Evolutionary conservation across 345 rosid species (phyloP).

Genomic region (Boechera divaricarpa): DNA sequence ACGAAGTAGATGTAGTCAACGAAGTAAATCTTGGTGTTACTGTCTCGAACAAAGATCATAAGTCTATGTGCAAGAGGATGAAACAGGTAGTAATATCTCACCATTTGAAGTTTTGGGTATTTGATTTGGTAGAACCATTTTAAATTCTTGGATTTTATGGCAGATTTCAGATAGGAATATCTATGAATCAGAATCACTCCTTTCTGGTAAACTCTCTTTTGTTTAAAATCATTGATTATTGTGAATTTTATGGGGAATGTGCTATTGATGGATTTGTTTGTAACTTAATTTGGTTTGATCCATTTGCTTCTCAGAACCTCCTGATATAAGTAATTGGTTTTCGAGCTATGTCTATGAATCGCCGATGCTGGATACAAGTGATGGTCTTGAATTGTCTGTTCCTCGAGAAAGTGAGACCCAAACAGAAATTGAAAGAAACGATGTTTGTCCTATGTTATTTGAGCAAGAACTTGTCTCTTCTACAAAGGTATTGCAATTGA

Average conservation of each 20-base stretch:
- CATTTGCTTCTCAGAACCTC: conserved; percentile 55
- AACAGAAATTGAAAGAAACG: not conserved
- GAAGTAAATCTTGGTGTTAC: conserved; percentile 5
- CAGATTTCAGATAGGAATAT: conserved; percentile 46
- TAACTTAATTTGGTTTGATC: not conserved
- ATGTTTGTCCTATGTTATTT: conserved; percentile 13
- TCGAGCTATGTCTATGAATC: conserved; percentile 72
- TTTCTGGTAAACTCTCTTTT: conserved; percentile 51
- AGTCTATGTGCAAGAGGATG: conserved; percentile 25
- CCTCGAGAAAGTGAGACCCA: conserved; percentile 42
- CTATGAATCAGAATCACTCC: conserved; percentile 41
- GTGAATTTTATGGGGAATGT: not conserved
- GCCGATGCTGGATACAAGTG: conserved; percentile 52
- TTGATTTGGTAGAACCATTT: not conserved
- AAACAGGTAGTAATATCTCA: conserved; percentile 38
- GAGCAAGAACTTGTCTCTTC: conserved; percentile 34
- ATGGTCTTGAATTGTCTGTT: conserved; percentile 42
- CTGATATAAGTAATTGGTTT: conserved; percentile 64
- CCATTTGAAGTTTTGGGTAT: not conserved
- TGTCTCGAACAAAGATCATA: conserved; percentile 27
- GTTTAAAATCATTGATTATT: not conserved
- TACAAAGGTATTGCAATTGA: conserved; percentile 23
- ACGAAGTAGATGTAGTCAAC: not conserved
- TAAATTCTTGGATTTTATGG: not conserved
- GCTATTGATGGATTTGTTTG: conserved; percentile 26